These are phyloP conservation scores for Suillus luteus DNA, from an alignment of 768 basidiomycete species.

Conservation along the genomic window DNA sequence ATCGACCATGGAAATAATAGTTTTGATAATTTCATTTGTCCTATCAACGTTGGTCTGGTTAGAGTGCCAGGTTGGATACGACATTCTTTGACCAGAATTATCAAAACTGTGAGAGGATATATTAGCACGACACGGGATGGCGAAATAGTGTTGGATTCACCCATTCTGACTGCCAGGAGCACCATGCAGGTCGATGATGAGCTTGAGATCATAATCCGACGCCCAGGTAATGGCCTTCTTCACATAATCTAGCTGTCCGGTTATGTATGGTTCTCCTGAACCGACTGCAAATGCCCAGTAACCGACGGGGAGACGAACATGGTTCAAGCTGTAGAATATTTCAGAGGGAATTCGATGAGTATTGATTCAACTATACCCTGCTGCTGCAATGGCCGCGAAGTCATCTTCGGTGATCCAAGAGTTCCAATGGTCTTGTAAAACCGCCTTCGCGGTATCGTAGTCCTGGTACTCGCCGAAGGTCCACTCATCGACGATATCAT, in stretches of 20 bases:
- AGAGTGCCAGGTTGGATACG: slow-evolving; percentile 55
- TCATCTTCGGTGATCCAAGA: slow-evolving; percentile 67
- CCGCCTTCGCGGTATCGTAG: slow-evolving; percentile 41
- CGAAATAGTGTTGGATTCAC: slow-evolving; percentile 36
- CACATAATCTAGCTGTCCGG: slow-evolving; percentile 49
- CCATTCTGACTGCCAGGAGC: slow-evolving; percentile 52
- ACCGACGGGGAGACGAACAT: slow-evolving; percentile 65
- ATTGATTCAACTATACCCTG: slow-evolving; percentile 5
- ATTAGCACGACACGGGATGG: slow-evolving; percentile 2
- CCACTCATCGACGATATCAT: slow-evolving; percentile 37
- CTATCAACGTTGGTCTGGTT: slow-evolving; percentile 45
- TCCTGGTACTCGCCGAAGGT: slow-evolving; percentile 60
- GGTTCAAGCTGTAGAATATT: slow-evolving; percentile 53
- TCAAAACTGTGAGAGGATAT: slow-evolving; percentile 53
- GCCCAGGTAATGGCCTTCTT: slow-evolving; percentile 46
- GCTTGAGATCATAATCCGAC: slow-evolving; percentile 42
- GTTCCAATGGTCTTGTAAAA: slow-evolving; percentile 77
- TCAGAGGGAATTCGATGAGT: slow-evolving; percentile 12
- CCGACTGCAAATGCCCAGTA: slow-evolving; percentile 47
- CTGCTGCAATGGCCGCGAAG: slow-evolving; percentile 56
- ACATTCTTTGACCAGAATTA: slow-evolving; percentile 69
- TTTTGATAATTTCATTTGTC: slow-evolving; percentile 55
- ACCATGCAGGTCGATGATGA: slow-evolving; percentile 56
- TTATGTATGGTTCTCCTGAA: slow-evolving; percentile 41
- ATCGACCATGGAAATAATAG: slow-evolving; percentile 53